phyloP scores from a whole-genome alignment of 352 stramenopile genomes.

The Stramenopiles sp. region DNA sequence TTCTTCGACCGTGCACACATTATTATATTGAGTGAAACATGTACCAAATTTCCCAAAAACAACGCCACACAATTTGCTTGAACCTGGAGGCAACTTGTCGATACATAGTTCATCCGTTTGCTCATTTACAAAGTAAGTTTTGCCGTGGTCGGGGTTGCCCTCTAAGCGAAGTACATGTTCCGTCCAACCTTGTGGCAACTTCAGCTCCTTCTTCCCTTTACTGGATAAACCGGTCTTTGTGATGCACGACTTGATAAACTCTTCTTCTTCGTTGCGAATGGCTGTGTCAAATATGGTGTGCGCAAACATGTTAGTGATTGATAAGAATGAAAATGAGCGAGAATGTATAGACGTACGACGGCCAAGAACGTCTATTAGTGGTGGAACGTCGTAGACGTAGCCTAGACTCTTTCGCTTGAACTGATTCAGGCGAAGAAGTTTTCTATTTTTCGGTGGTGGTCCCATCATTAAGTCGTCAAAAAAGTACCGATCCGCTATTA shows the following conservation, averaged over 20 bases:
- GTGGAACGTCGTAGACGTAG: not conserved
- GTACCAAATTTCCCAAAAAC: too few relatives aligned
- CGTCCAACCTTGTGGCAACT: not conserved
- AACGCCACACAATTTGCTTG: too few relatives aligned
- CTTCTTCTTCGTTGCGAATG: not conserved
- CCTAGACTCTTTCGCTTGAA: not conserved
- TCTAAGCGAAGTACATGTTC: not conserved
- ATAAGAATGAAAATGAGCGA: too few relatives aligned
- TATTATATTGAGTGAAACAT: too few relatives aligned
- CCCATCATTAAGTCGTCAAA: slow-evolving; percentile 1
- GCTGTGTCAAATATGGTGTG: too few relatives aligned
- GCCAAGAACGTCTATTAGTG: not conserved
- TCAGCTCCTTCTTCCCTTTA: not conserved
- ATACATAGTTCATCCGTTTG: not conserved
- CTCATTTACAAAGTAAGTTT: not conserved
- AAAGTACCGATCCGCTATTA: not conserved
- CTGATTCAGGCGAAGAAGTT: not conserved
- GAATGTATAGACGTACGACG: too few relatives aligned
- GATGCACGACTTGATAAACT: not conserved
- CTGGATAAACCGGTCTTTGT: not conserved
- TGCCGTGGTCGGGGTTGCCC: not conserved
- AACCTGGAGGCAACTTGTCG: not conserved
- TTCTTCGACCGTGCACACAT: too few relatives aligned
- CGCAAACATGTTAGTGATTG: too few relatives aligned
- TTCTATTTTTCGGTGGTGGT: not conserved